These are phyloP conservation scores for Orbilia blumenaviensis DNA, from an alignment of 2,329 filamentous ascomycete genomes.

Conservation along the genomic window DNA sequence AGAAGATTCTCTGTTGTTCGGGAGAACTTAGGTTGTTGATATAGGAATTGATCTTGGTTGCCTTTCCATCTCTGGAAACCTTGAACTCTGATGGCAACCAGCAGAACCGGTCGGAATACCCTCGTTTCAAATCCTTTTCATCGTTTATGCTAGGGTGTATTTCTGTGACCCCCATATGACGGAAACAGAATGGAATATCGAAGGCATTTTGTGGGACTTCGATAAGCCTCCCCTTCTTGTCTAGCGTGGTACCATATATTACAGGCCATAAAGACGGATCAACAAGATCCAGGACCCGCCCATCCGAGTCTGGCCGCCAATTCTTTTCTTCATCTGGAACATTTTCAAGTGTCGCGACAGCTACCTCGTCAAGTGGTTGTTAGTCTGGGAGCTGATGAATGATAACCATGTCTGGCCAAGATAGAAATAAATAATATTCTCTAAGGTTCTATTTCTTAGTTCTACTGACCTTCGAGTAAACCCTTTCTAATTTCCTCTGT, in stretches of 20 bases:
- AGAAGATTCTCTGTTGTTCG: conserved; percentile 1
- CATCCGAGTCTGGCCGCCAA: conserved; percentile 70
- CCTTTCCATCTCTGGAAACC: neutral
- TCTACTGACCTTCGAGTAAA: conserved; percentile 24
- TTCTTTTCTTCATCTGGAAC: conserved; percentile 66
- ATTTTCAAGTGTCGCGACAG: conserved; percentile 65
- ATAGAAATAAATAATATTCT: too few species aligned
- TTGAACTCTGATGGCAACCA: conserved; percentile 32
- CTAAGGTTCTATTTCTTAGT: conserved; percentile 56
- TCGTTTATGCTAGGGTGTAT: neutral
- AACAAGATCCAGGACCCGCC: conserved; percentile 70
- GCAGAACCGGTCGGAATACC: neutral
- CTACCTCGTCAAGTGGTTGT: conserved; percentile 42
- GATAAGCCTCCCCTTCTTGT: neutral
- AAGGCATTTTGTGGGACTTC: neutral
- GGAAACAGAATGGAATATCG: neutral
- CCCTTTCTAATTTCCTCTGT: conserved; percentile 13
- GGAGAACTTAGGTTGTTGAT: conserved; percentile 21
- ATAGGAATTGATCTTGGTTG: conserved; percentile 23
- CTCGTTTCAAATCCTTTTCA: neutral
- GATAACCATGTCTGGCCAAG: too few species aligned
- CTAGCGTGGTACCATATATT: conserved; percentile 62
- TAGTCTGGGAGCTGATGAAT: neutral
- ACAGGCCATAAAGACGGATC: conserved; percentile 73
- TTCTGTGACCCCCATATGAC: neutral